These are phyloP conservation scores for Exophiala alcalophila DNA, from an alignment of 2,329 filamentous ascomycete genomes.

Conservation along the genomic window DNA sequence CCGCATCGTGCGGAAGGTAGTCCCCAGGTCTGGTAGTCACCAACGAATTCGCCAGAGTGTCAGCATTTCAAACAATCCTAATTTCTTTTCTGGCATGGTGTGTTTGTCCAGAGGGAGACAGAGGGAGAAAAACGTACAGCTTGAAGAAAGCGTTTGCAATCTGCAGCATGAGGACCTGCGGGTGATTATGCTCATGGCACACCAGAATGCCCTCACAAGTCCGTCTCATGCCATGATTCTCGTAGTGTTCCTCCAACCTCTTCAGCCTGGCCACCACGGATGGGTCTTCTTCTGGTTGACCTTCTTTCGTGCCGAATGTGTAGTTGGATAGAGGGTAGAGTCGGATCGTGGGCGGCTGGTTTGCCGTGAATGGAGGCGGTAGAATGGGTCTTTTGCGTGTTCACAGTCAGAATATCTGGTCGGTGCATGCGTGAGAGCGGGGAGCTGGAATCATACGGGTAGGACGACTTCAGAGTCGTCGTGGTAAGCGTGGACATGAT, in stretches of 20 bases:
- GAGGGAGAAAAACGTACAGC: slow-evolving; percentile 52
- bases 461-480: slow-evolving; percentile 67
- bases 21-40: slow-evolving; percentile 75
- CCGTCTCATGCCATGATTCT: slow-evolving; percentile 87
- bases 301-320: slow-evolving; percentile 98
- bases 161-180: slow-evolving; percentile 97
- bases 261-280: slow-evolving; percentile 90
- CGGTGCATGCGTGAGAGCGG: background rate
- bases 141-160: slow-evolving; percentile 99
- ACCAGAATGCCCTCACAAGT: slow-evolving; percentile 96
- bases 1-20: slow-evolving; percentile 80
- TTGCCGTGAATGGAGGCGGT: slow-evolving; percentile 79
- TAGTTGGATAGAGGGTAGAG: slow-evolving; percentile 97
- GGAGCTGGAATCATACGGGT: slow-evolving; percentile 11
- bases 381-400: slow-evolving; percentile 59
- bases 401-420: slow-evolving; percentile 6
- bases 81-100: too few species aligned
- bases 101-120: background rate
- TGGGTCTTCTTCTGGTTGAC: slow-evolving; percentile 94
- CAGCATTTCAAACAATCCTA: slow-evolving; percentile 1
- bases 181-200: slow-evolving; percentile 98
- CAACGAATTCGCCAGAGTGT: background rate
- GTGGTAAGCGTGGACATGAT: slow-evolving; percentile 84
- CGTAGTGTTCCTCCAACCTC: slow-evolving; percentile 93
- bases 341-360: slow-evolving; percentile 84